These are phyloP conservation scores for Capronia americana DNA, from an alignment of 2,329 filamentous ascomycete genomes.

Conservation along the genomic window DNA sequence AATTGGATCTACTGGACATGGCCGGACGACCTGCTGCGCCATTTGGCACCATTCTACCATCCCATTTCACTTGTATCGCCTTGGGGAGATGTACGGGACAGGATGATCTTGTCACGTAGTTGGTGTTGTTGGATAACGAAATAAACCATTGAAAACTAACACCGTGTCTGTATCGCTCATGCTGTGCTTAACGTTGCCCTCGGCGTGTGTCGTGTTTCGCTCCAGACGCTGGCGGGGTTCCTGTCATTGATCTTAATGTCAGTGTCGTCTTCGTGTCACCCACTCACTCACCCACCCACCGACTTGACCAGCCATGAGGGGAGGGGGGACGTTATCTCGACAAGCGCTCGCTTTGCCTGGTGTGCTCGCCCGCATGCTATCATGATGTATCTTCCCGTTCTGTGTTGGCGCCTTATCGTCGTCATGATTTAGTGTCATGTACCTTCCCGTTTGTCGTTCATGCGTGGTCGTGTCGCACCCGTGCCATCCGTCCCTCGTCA, in stretches of 20 bases:
- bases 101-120: not conserved
- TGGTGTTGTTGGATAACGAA: constrained; percentile 7
- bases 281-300: too few relatives aligned
- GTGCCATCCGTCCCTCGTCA: too few relatives aligned
- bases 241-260: too few relatives aligned
- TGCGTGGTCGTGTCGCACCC: too few relatives aligned
- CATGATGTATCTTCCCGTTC: too few relatives aligned
- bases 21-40: not conserved
- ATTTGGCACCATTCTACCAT: constrained; percentile 22
- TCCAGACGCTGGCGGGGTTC: not conserved
- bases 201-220: not conserved
- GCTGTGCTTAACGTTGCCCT: not conserved
- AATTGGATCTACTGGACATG: not conserved
- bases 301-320: not conserved
- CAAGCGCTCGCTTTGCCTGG: not conserved
- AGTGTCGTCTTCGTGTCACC: not conserved
- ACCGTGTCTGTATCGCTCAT: not conserved
- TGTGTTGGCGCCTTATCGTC: too few relatives aligned
- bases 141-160: not conserved
- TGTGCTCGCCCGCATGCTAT: too few relatives aligned
- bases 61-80: constrained; percentile 8
- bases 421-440: too few relatives aligned
- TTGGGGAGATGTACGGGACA: constrained; percentile 6
- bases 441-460: too few relatives aligned
- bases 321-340: not conserved